These are phyloP conservation scores for Saccharomycopsis synnaedendra DNA, from an alignment of 805 yeast genomes.

Conservation along the genomic window DNA sequence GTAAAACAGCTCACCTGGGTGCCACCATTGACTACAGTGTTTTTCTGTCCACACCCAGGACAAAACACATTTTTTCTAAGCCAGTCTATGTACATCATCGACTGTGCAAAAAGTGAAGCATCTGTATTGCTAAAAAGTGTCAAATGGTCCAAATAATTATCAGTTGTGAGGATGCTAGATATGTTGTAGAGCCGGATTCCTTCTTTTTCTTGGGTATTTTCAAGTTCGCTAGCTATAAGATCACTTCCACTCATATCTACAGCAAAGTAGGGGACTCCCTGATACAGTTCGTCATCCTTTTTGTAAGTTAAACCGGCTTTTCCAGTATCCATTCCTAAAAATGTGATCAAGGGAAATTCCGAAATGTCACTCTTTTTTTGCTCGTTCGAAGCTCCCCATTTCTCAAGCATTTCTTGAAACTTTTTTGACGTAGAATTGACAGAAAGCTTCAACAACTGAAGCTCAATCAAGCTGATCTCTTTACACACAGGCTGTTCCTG, in stretches of 20 bases:
- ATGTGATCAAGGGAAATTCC: conserved; percentile 3
- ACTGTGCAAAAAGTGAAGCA: conserved; percentile 67
- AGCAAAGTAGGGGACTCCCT: conserved; percentile 57
- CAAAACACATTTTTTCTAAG: conserved; percentile 59
- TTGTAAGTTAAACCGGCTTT: conserved; percentile 21
- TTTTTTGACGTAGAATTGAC: neutral
- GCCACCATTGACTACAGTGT: conserved; percentile 55
- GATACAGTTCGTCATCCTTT: conserved; percentile 22
- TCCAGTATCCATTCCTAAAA: conserved; percentile 8
- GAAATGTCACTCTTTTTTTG: neutral
- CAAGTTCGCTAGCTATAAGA: conserved; percentile 15
- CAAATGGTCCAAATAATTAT: conserved; percentile 18
- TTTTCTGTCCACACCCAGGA: conserved; percentile 70
- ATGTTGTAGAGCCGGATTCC: too few relatives aligned
- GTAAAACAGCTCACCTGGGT: conserved; percentile 45
- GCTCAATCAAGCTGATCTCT: neutral
- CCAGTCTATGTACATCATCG: conserved; percentile 81
- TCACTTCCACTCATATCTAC: conserved; percentile 37
- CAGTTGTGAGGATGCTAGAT: neutral
- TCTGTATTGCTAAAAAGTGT: conserved; percentile 25
- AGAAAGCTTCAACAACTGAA: neutral
- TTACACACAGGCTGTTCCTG: conserved; percentile 4
- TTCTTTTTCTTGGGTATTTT: conserved; percentile 11
- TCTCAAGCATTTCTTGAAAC: neutral
- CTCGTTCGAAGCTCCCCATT: neutral